These are phyloP conservation scores for Fusarium newnesense DNA, from an alignment of 2,329 filamentous ascomycete genomes.

Conservation along the genomic window DNA sequence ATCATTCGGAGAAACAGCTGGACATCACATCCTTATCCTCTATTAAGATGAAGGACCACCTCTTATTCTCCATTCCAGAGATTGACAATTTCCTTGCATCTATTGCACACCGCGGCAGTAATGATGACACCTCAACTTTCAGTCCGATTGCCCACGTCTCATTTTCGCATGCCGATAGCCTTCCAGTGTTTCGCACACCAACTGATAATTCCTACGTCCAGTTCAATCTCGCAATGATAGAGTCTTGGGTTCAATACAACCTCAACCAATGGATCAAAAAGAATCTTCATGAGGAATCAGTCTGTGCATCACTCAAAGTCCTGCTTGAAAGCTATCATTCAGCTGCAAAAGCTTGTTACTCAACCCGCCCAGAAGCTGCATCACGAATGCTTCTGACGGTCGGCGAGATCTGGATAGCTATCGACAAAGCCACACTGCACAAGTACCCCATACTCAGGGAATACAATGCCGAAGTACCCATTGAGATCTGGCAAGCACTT, in stretches of 20 bases:
- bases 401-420: conserved; percentile 68
- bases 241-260: conserved; percentile 58
- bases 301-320: conserved; percentile 45
- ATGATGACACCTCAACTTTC: not conserved
- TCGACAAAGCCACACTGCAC: conserved; percentile 58
- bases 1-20: not conserved
- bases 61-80: conserved; percentile 12
- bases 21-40: conserved; percentile 1
- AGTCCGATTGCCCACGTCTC: conserved; percentile 11
- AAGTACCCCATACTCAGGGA: conserved; percentile 55
- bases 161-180: not conserved
- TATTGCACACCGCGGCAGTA: not conserved
- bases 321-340: conserved; percentile 52
- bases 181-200: not conserved
- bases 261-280: conserved; percentile 53
- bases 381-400: conserved; percentile 67
- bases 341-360: conserved; percentile 48
- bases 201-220: not conserved
- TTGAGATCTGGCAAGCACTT: conserved; percentile 54
- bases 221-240: conserved; percentile 54
- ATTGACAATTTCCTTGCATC: conserved; percentile 28
- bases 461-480: conserved; percentile 59
- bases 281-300: conserved; percentile 30
- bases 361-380: conserved; percentile 53
- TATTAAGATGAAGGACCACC: conserved; percentile 3